phyloP scores from a whole-genome alignment of 2,329 filamentous ascomycete species.

The Phialophora verrucosa region DNA sequence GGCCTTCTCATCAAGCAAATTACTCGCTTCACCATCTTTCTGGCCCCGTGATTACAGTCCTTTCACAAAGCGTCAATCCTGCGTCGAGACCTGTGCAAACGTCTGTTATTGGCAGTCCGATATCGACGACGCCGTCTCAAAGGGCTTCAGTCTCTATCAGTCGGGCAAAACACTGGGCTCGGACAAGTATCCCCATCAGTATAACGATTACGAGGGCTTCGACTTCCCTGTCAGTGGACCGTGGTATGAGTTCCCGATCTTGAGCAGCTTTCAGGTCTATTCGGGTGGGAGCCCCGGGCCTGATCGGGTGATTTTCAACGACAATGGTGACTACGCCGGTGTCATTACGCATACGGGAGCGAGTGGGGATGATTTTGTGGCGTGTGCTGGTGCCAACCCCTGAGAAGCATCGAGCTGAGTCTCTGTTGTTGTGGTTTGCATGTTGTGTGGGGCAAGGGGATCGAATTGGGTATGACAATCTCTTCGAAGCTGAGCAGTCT shows the following conservation, averaged over 20 bases:
- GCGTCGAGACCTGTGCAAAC: slow-evolving; percentile 61
- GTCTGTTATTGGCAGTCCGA: slow-evolving; percentile 57
- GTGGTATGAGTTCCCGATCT: slow-evolving; percentile 69
- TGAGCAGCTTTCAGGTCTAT: slow-evolving; percentile 57
- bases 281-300: slow-evolving; percentile 67
- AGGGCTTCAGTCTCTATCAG: slow-evolving; percentile 59
- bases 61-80: slow-evolving; percentile 48
- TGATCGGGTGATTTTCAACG: slow-evolving; percentile 70
- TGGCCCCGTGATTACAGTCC: slow-evolving; percentile 35
- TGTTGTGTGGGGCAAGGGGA: background rate
- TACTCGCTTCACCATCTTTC: background rate
- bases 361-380: slow-evolving; percentile 70
- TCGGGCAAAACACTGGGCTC: slow-evolving; percentile 46
- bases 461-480: background rate
- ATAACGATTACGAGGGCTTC: slow-evolving; percentile 69
- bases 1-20: slow-evolving; percentile 18
- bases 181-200: slow-evolving; percentile 63
- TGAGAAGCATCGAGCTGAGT: background rate
- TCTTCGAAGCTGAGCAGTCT: background rate
- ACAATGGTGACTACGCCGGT: slow-evolving; percentile 62
- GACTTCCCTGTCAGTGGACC: slow-evolving; percentile 62
- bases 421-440: background rate
- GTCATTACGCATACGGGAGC: slow-evolving; percentile 74
- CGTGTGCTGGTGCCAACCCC: slow-evolving; percentile 50
- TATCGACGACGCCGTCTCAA: slow-evolving; percentile 57